Percentiles rank a stretch among this genome's conserved stretches.
Evolutionary conservation across 2,329 filamentous ascomycete genomes (phyloP).

Genomic region (Colletotrichum cordylinicola): DNA sequence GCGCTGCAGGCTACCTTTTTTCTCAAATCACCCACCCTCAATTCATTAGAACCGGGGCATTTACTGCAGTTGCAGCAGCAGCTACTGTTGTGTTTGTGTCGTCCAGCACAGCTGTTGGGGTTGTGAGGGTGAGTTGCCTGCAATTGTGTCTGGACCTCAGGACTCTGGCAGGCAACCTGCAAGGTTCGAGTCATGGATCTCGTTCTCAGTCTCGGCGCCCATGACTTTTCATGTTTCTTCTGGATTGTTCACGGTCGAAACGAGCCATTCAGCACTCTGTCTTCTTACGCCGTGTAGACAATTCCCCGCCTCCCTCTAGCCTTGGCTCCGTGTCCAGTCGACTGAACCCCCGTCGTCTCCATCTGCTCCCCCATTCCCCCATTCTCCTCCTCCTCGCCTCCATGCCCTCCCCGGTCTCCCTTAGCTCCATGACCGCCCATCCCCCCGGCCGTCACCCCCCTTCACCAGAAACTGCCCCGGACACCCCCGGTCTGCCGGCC

Average conservation of each 20-base stretch:
- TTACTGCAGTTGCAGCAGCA: not conserved
- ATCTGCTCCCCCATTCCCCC: not conserved
- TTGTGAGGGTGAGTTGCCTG: not conserved
- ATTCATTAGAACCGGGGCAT: not conserved
- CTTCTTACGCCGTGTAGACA: not conserved
- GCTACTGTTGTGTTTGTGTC: not conserved
- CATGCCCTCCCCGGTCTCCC: not conserved
- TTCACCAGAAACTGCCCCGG: not conserved
- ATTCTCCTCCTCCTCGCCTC: not conserved
- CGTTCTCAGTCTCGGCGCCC: not conserved
- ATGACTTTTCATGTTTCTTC: not conserved
- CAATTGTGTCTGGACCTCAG: not conserved
- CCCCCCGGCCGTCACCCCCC: not conserved
- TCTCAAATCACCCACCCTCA: not conserved
- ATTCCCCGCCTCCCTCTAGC: not conserved
- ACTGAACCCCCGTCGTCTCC: not conserved
- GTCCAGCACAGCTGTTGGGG: not conserved
- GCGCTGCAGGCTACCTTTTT: not conserved
- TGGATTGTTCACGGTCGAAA: not conserved
- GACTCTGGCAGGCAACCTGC: not conserved
- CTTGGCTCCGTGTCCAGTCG: not conserved
- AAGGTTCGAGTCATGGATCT: conserved; percentile 8
- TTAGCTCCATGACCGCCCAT: not conserved
- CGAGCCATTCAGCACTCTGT: not conserved
- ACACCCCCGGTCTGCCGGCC: not conserved